Percentiles rank a stretch among this genome's conserved stretches.
These are phyloP conservation scores for Venturia oleaginea DNA, from an alignment of 2,329 filamentous ascomycete species.

Conservation along the genomic window DNA sequence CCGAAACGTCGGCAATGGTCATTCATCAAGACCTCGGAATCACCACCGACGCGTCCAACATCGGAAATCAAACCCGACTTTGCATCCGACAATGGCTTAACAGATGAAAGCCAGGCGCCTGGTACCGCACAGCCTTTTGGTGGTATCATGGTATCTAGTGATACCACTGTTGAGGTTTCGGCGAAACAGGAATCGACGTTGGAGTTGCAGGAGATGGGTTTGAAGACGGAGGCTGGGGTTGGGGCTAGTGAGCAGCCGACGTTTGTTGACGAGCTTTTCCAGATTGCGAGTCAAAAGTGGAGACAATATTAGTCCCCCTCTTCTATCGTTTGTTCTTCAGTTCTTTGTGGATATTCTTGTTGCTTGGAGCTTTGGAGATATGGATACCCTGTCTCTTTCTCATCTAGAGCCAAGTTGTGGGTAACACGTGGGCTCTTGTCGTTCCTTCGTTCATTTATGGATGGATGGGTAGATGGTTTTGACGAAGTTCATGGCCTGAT, in stretches of 20 bases:
- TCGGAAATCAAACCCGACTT: slow-evolving; percentile 3
- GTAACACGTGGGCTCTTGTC: background rate
- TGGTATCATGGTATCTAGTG: slow-evolving; percentile 30
- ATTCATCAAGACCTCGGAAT: background rate
- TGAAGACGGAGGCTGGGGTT: slow-evolving; percentile 24
- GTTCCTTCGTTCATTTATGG: background rate
- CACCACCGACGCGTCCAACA: background rate
- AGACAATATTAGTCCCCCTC: slow-evolving; percentile 1
- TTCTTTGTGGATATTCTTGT: background rate
- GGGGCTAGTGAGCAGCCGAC: slow-evolving; percentile 33
- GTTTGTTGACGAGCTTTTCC: slow-evolving; percentile 30
- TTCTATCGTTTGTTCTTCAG: background rate
- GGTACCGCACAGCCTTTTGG: slow-evolving; percentile 21
- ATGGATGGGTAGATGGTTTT: background rate
- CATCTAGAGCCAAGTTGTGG: background rate
- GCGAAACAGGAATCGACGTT: slow-evolving; percentile 19
- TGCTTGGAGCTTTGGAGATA: background rate
- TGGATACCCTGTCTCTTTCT: background rate
- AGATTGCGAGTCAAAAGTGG: slow-evolving; percentile 23
- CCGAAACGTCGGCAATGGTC: slow-evolving; percentile 1
- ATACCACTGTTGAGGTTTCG: slow-evolving; percentile 23
- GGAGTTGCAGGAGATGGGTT: slow-evolving; percentile 26
- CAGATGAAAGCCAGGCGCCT: background rate
- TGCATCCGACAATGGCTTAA: slow-evolving; percentile 10
- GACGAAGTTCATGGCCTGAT: background rate